Base-by-base conservation (phyloP, 2,329 filamentous ascomycete species). In the Apiospora saccharicola region DNA sequence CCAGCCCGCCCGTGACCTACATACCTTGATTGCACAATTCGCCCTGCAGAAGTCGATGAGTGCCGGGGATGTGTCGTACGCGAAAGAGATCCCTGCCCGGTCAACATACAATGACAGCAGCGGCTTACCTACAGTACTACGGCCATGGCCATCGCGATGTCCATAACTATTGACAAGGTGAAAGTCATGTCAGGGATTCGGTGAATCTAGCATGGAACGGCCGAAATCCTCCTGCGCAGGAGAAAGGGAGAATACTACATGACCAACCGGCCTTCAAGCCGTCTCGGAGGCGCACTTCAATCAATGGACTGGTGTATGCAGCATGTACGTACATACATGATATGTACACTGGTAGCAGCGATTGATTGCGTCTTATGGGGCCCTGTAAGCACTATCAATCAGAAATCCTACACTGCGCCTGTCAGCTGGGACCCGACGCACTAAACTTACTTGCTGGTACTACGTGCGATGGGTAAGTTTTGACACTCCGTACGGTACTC, bases 361-460 rank as follows among this genome's bases (percentile, higher is more conserved):
- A 64, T 41, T 64, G 34, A 64, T 64, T 64, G 57, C 57, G 34
- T 41, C 30, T 37, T 64, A 64, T 64, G 57, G 57, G 10, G 34
- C 57, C 57, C 57, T 41, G 57, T 64, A 64, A 64, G 57, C 57
- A 64, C 57, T 64, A 64, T 64, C 57, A 64, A 64, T 41, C 57
- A 51, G 41, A 37, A 61, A 67, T 43, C 44, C 34, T 43, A 30
- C 37, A 68, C 34, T 68, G 69, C 69, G 71, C 68, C 68, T 70
- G 68, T 57, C 44, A 72, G 71, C 53, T 46, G 26, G 71, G 68
- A 70, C 43, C 34, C n/a, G 53, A 47, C 68, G 69, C 46, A 70
- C 68, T 49, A 49, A 37, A 51, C 67, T 72, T 41, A 68, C 34
- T 64, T 64, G 57, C 30, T 64, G 57, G 30, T 22, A 64, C n/a